Percentiles rank a stretch among this genome's conserved stretches.
These are phyloP conservation scores for Aphanomyces stellatus DNA, from an alignment of 352 stramenopile species.

Conservation along the genomic window DNA sequence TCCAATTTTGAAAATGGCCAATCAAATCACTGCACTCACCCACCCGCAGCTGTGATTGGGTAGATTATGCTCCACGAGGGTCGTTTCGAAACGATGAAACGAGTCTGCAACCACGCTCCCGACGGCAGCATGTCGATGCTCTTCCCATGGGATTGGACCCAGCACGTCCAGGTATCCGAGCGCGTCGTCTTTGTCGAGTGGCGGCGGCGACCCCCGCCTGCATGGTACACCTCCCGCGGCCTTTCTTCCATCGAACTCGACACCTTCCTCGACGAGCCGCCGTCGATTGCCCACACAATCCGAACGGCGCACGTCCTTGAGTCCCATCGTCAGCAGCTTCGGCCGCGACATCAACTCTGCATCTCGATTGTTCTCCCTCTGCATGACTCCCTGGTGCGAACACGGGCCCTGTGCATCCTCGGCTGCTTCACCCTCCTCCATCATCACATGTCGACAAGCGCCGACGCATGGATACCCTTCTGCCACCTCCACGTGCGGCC, in stretches of 20 bases:
- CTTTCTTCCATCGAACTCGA: not conserved
- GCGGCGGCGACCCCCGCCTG: not conserved
- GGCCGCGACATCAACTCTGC: not conserved
- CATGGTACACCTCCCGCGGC: not conserved
- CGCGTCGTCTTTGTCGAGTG: not conserved
- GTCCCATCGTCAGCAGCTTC: not conserved
- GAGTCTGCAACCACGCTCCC: too few species aligned
- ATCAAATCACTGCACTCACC: too few species aligned
- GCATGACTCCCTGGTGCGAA: not conserved
- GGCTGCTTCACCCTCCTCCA: not conserved
- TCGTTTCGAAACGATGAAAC: too few species aligned
- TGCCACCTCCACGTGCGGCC: not conserved
- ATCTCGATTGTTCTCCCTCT: not conserved
- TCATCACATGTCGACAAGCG: not conserved
- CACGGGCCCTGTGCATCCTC: not conserved
- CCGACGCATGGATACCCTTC: not conserved
- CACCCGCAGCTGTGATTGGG: too few species aligned
- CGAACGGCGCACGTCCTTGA: not conserved
- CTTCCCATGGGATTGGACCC: not conserved
- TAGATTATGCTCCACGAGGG: too few species aligned
- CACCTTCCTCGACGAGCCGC: not conserved
- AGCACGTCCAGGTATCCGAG: not conserved
- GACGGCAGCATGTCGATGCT: too few species aligned
- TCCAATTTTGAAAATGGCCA: too few species aligned
- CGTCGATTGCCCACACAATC: not conserved